Percentiles rank a stretch among this genome's conserved stretches.
Evolutionary conservation across 2,329 filamentous ascomycete genomes (phyloP).

Genomic region (Fusarium tricinctum): DNA sequence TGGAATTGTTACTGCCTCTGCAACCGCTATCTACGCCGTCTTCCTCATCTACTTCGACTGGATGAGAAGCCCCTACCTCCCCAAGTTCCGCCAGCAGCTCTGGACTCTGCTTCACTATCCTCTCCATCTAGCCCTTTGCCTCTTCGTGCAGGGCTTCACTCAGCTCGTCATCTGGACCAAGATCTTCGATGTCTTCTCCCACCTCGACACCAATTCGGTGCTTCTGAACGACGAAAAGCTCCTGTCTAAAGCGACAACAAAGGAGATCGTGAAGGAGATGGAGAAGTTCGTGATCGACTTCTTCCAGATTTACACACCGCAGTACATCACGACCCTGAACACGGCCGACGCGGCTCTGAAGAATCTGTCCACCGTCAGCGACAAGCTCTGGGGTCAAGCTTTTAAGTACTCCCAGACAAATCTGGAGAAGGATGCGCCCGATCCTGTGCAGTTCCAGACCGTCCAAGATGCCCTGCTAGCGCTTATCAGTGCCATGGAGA

Average conservation of each 20-base stretch:
- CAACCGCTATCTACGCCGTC: conserved; percentile 61
- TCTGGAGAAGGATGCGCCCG: conserved; percentile 11
- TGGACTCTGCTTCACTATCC: conserved; percentile 73
- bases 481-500: conserved; percentile 46
- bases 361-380: conserved; percentile 49
- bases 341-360: conserved; percentile 45
- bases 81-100: conserved; percentile 69
- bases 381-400: conserved; percentile 49
- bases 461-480: conserved; percentile 24
- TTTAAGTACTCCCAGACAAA: conserved; percentile 19
- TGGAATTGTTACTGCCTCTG: conserved; percentile 57
- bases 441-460: background rate
- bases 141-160: conserved; percentile 73
- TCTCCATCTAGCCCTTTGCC: conserved; percentile 72
- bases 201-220: conserved; percentile 31
- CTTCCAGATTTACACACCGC: conserved; percentile 49
- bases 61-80: conserved; percentile 73
- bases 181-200: conserved; percentile 52
- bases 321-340: conserved; percentile 36
- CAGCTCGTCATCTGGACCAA: conserved; percentile 67
- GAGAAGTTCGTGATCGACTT: conserved; percentile 37
- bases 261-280: conserved; percentile 34
- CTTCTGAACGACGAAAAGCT: conserved; percentile 25
- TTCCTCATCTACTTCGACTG: conserved; percentile 70
- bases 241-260: conserved; percentile 41